phyloP scores from a whole-genome alignment of 371 early-diverging fungal species.

The Nematocida homosporus region DNA sequence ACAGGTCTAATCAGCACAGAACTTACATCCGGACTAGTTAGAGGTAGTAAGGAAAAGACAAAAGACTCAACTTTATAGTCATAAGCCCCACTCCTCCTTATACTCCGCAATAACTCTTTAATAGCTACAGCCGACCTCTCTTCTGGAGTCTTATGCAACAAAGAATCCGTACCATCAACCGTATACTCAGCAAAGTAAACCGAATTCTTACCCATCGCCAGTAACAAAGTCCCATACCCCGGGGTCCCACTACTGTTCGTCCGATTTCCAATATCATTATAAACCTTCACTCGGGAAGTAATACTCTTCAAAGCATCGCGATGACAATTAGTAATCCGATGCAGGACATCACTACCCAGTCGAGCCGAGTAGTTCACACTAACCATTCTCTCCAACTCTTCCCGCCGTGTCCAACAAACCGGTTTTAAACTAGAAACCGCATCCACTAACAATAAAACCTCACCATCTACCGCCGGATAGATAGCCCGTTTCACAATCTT shows the following conservation, averaged over 20 bases:
- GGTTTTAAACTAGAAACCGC: neutral
- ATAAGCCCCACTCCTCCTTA: slow-evolving; percentile 49
- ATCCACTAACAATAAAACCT: slow-evolving; percentile 21
- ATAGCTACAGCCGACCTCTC: neutral
- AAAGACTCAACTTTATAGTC: slow-evolving; percentile 24
- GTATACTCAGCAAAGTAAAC: slow-evolving; percentile 44
- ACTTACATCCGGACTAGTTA: slow-evolving; percentile 20
- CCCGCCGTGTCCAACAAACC: slow-evolving; percentile 13
- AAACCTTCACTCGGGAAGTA: slow-evolving; percentile 33
- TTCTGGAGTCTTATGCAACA: slow-evolving; percentile 11
- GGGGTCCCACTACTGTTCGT: slow-evolving; percentile 18
- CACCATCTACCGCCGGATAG: slow-evolving; percentile 32
- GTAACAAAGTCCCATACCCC: slow-evolving; percentile 19
- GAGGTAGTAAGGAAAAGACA: slow-evolving; percentile 27
- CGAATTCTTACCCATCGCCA: slow-evolving; percentile 20
- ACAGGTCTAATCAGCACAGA: slow-evolving; percentile 26
- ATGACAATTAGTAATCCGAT: slow-evolving; percentile 25
- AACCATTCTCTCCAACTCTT: slow-evolving; percentile 25
- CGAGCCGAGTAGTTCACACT: slow-evolving; percentile 37
- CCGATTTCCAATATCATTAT: slow-evolving; percentile 50
- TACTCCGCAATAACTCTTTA: neutral
- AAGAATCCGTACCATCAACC: slow-evolving; percentile 27
- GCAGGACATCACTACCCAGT: slow-evolving; percentile 26
- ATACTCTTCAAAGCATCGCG: slow-evolving; percentile 26
- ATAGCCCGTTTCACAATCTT: slow-evolving; percentile 28